These are phyloP conservation scores for Suhomyces kilbournensis DNA, from an alignment of 805 yeast species.

Conservation along the genomic window DNA sequence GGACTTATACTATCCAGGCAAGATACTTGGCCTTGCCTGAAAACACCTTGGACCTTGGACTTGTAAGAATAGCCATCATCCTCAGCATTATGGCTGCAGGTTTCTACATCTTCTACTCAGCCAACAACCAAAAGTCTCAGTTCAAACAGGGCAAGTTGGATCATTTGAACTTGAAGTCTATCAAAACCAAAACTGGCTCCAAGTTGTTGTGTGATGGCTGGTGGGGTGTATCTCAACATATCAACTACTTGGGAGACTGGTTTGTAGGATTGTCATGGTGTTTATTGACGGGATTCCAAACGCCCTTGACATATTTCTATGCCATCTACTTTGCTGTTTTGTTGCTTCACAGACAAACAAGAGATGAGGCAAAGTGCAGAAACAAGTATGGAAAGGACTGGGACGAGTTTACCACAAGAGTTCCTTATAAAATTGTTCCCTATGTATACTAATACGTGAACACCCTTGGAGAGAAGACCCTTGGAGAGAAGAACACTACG, in stretches of 20 bases:
- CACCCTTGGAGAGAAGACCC: too few species aligned
- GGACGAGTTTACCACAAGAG: slow-evolving; percentile 74
- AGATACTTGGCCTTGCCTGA: slow-evolving; percentile 63
- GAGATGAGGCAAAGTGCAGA: slow-evolving; percentile 91
- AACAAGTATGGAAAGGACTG: slow-evolving; percentile 83
- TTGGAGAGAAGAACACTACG: neutral
- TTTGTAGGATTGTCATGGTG: slow-evolving; percentile 90
- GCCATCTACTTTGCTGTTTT: slow-evolving; percentile 78
- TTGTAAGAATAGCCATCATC: slow-evolving; percentile 36
- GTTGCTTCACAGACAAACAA: slow-evolving; percentile 79
- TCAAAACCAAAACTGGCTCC: slow-evolving; percentile 74
- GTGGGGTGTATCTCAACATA: slow-evolving; percentile 94
- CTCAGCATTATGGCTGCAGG: slow-evolving; percentile 56
- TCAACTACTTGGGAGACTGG: slow-evolving; percentile 96
- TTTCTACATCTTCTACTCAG: slow-evolving; percentile 74
- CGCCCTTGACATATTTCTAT: slow-evolving; percentile 86
- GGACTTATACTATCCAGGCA: slow-evolving; percentile 83
- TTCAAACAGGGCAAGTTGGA: slow-evolving; percentile 76
- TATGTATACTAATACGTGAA: slow-evolving; percentile 66
- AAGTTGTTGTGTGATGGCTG: slow-evolving; percentile 85
- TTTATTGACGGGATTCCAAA: slow-evolving; percentile 76
- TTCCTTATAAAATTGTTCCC: slow-evolving; percentile 90
- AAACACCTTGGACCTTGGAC: slow-evolving; percentile 56
- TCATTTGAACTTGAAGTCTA: slow-evolving; percentile 56
- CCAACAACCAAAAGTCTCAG: slow-evolving; percentile 81